phyloP scores from a whole-genome alignment of 352 stramenopile species.

The Pythium monospermum region DNA sequence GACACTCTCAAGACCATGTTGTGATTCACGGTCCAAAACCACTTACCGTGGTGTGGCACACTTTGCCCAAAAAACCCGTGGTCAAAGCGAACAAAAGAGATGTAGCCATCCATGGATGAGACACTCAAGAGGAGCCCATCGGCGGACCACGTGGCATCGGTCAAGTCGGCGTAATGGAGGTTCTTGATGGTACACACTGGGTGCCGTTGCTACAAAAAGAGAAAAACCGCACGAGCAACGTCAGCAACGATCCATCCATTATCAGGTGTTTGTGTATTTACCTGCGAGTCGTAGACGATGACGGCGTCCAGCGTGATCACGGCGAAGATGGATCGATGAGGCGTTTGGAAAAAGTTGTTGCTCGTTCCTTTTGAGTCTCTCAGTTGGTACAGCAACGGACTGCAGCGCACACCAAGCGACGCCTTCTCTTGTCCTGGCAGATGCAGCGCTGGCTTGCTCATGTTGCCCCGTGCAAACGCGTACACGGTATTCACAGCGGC shows the following conservation, averaged over 20 bases:
- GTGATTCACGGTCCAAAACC: neutral
- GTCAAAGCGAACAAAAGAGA: constrained; percentile 91
- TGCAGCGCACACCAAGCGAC: constrained; percentile 91
- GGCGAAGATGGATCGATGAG: constrained; percentile 88
- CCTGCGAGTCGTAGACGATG: constrained; percentile 95
- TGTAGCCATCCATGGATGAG: constrained; percentile 94
- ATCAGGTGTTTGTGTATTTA: constrained; percentile 10
- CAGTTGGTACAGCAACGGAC: constrained; percentile 90
- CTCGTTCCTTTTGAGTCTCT: constrained; percentile 18
- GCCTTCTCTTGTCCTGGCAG: constrained; percentile 91
- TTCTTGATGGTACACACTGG: constrained; percentile 88
- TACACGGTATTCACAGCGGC: constrained; percentile 84
- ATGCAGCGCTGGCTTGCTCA: constrained; percentile 89
- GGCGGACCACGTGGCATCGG: constrained; percentile 89
- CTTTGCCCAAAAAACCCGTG: constrained; percentile 74
- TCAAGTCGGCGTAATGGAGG: constrained; percentile 94
- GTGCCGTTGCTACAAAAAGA: constrained; percentile 42
- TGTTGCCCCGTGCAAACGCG: constrained; percentile 91
- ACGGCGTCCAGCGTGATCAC: constrained; percentile 92
- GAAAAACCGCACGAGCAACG: neutral
- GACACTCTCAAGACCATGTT: neutral
- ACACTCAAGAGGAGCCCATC: constrained; percentile 91
- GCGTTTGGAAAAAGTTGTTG: constrained; percentile 77
- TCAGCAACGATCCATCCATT: neutral
- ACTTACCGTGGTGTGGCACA: constrained; percentile 15